A percentile compares a stretch with the other conserved stretches of the same genome.
Conservation (phyloP, 768 basidiomycete genomes). For the Kwoniella sp. region DNA sequence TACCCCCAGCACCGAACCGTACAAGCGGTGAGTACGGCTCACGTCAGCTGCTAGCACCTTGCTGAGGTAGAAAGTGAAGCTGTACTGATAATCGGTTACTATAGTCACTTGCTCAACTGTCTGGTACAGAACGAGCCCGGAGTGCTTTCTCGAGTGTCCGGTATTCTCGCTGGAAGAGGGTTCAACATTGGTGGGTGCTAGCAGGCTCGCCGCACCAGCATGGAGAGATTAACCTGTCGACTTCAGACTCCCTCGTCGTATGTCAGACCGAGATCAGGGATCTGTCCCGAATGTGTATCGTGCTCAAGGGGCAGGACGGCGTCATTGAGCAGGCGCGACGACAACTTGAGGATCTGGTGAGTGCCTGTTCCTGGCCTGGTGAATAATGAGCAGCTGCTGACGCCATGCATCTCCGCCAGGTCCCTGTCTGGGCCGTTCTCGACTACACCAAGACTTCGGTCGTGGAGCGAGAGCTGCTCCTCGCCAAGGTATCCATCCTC, state of each 20-base stretch:
- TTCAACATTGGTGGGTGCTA: constrained; percentile 63
- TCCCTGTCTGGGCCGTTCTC: constrained; percentile 98
- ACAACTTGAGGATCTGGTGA: constrained; percentile 90
- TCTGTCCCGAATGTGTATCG: constrained; percentile 95
- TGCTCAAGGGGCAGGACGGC: constrained; percentile 91
- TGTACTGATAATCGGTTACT: not conserved
- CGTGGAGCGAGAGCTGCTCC: constrained; percentile 87
- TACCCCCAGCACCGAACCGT: constrained; percentile 82
- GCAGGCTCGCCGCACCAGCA: not conserved
- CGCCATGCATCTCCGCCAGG: no score
- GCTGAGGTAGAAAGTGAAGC: not conserved
- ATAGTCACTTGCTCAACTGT: constrained; percentile 90
- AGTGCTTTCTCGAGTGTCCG: constrained; percentile 95
- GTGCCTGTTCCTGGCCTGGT: constrained; percentile 51
- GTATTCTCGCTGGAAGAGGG: constrained; percentile 91
- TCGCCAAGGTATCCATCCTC: constrained; percentile 94
- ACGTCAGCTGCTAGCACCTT: no score
- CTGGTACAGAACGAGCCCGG: constrained; percentile 99
- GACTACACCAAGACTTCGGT: constrained; percentile 91
- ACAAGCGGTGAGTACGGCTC: constrained; percentile 50
- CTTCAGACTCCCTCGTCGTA: constrained; percentile 91
- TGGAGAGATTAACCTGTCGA: not conserved
- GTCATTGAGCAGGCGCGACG: constrained; percentile 95
- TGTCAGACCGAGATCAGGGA: constrained; percentile 97
- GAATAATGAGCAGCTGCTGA: not conserved